A percentile compares a stretch with the other conserved stretches of the same genome.
Conservation (phyloP, 1,284 basidiomycete species). For the Thecaphora thlaspeos region DNA sequence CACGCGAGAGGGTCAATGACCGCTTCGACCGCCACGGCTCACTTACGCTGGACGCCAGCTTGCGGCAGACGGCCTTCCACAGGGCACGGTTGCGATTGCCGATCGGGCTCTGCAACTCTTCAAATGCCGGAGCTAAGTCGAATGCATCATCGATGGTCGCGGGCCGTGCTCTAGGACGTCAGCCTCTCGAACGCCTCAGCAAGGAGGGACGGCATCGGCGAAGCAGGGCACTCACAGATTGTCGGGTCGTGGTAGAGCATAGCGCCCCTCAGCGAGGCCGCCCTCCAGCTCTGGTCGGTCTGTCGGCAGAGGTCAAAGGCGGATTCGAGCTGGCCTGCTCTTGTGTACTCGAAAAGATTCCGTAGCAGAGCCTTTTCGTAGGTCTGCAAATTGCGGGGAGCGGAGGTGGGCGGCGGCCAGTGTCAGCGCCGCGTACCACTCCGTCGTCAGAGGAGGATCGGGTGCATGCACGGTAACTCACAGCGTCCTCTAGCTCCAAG, state of each 20-base stretch:
- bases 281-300: conserved; percentile 86
- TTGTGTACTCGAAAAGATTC: conserved; percentile 73
- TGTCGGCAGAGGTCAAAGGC: conserved; percentile 79
- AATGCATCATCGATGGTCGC: too few relatives aligned
- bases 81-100: conserved; percentile 51
- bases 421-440: too few relatives aligned
- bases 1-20: too few relatives aligned
- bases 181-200: too few relatives aligned
- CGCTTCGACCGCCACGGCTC: not conserved
- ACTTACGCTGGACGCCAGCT: conserved; percentile 36
- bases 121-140: too few relatives aligned
- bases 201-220: too few relatives aligned
- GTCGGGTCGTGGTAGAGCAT: conserved; percentile 50
- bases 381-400: conserved; percentile 57
- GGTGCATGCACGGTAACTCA: too few relatives aligned
- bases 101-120: conserved; percentile 17
- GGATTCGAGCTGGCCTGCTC: conserved; percentile 76
- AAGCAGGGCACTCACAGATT: conserved; percentile 14
- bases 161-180: too few relatives aligned
- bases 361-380: conserved; percentile 75
- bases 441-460: not conserved
- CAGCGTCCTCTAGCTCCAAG: conserved; percentile 46
- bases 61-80: conserved; percentile 53
- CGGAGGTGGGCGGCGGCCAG: too few relatives aligned
- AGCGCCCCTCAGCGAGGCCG: conserved; percentile 78